phyloP scores from a whole-genome alignment of 495 filamentous ascomycete genomes.

The Apodospora peruviana region DNA sequence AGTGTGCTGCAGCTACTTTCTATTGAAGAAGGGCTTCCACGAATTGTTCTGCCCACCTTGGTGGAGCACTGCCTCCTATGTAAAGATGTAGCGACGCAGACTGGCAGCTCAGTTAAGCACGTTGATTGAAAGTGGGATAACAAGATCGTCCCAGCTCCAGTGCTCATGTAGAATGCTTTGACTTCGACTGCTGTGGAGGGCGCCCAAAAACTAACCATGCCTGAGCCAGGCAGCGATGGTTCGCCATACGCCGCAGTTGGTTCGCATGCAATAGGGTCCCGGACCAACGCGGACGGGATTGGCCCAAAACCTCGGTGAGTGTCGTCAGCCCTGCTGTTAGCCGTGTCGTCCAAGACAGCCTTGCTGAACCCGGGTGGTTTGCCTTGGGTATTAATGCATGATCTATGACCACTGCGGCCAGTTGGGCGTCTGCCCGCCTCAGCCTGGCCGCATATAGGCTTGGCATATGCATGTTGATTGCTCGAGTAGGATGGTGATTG shows the following conservation, averaged over 20 bases:
- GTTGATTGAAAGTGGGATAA: no score
- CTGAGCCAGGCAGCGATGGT: no score
- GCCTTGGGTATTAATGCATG: constrained; percentile 20
- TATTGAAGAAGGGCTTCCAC: no score
- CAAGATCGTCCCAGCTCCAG: background rate
- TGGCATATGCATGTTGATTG: background rate
- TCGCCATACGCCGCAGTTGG: constrained; percentile 12
- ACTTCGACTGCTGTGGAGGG: background rate
- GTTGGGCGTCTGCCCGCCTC: background rate
- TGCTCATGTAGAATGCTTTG: background rate
- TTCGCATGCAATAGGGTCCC: constrained; percentile 13
- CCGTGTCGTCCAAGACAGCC: constrained; percentile 11
- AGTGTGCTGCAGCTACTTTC: no score
- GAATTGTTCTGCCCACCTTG: no score
- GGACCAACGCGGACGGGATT: constrained; percentile 6
- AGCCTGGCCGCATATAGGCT: background rate
- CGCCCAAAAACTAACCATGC: background rate
- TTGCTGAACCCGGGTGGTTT: constrained; percentile 7
- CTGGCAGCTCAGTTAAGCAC: background rate
- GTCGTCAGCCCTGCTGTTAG: constrained; percentile 17
- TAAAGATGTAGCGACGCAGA: background rate
- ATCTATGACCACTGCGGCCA: constrained; percentile 1
- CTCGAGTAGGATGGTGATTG: constrained; percentile 1
- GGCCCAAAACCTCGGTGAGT: constrained; percentile 17
- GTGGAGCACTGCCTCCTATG: background rate